Percentiles rank a stretch among this genome's conserved stretches.
Evolutionary conservation across 257 asterid species (phyloP).

Genomic region (Marsdenia floribunda): DNA sequence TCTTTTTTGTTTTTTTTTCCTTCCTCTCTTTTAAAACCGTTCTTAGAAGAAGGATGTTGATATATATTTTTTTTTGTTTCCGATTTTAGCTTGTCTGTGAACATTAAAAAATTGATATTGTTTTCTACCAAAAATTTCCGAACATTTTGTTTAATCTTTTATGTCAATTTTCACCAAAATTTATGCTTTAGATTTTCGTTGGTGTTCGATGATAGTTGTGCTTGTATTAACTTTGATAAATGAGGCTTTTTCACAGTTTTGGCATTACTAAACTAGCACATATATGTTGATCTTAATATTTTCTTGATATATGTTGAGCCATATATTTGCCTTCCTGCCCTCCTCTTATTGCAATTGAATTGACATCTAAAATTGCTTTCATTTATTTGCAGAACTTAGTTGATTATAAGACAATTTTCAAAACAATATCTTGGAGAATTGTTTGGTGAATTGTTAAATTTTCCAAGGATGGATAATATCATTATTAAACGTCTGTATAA

Average conservation of each 20-base stretch:
- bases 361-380: neutral
- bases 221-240: neutral
- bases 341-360: neutral
- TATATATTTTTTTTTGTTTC: too few relatives aligned
- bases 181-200: neutral
- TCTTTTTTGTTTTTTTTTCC: too few relatives aligned
- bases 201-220: neutral
- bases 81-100: neutral
- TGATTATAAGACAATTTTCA: neutral
- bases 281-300: neutral
- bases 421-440: neutral
- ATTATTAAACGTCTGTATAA: neutral
- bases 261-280: neutral
- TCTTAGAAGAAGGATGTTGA: too few relatives aligned
- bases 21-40: too few relatives aligned
- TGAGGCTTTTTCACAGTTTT: neutral
- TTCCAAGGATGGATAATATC: neutral
- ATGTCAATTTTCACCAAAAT: neutral
- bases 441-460: neutral
- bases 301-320: neutral
- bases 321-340: neutral
- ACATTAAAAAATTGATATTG: too few relatives aligned
- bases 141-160: neutral
- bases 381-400: neutral
- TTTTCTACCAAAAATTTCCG: neutral